Evolutionary conservation across 164 flowering plant genomes (phyloP).

Genomic region (Tetrastigma voinierianum): DNA sequence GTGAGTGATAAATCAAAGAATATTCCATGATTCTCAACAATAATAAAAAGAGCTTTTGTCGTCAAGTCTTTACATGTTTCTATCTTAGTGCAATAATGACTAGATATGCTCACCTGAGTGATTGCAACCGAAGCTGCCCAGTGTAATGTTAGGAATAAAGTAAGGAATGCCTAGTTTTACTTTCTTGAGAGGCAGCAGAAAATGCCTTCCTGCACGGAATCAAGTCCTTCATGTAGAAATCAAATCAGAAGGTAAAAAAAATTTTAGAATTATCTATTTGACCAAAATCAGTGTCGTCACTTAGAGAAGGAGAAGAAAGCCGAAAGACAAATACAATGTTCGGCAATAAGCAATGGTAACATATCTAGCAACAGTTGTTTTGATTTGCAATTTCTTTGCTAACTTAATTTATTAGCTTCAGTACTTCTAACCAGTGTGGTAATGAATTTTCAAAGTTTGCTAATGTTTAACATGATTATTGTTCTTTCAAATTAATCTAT

Average conservation of each 20-base stretch:
- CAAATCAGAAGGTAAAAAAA: neutral
- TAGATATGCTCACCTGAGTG: slow-evolving; percentile 70
- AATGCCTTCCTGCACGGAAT: slow-evolving; percentile 84
- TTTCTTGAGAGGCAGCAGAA: slow-evolving; percentile 89
- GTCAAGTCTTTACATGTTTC: neutral
- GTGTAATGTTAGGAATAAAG: slow-evolving; percentile 94
- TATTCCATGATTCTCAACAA: no score
- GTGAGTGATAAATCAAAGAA: no score
- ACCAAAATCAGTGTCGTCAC: neutral
- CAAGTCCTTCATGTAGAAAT: slow-evolving; percentile 17
- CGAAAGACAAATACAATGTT: neutral
- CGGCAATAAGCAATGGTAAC: neutral
- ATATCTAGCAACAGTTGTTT: no score
- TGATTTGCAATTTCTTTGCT: no score
- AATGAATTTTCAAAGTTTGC: no score
- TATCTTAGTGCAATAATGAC: neutral
- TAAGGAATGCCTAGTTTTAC: slow-evolving; percentile 90
- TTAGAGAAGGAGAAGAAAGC: neutral
- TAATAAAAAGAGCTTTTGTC: neutral
- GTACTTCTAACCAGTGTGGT: no score
- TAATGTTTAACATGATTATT: no score
- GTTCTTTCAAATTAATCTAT: no score
- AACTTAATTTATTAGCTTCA: no score
- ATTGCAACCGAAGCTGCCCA: slow-evolving; percentile 99
- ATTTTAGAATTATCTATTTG: neutral